phyloP scores from a whole-genome alignment of 768 basidiomycete species.

The Kockovaella imperatae region DNA sequence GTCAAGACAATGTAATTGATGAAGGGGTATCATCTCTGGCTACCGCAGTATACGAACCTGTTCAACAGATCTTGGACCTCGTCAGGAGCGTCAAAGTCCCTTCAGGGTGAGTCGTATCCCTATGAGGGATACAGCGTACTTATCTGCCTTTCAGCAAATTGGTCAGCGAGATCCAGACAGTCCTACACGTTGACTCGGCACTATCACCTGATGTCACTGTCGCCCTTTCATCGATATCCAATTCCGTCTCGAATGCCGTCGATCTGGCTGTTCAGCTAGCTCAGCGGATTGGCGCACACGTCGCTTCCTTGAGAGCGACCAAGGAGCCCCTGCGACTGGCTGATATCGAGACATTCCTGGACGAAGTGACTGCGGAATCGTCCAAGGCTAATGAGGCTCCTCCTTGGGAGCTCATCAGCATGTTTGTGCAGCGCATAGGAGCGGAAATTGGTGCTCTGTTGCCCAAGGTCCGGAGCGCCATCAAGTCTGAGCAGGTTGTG shows the following conservation, averaged over 20 bases:
- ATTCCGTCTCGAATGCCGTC: conserved; percentile 63
- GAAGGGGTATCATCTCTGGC: conserved; percentile 68
- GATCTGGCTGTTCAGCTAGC: conserved; percentile 93
- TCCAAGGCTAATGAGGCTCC: conserved; percentile 56
- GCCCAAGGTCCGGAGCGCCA: conserved; percentile 51
- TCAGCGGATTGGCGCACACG: conserved; percentile 76
- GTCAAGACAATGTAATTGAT: conserved; percentile 70
- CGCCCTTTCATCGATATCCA: conserved; percentile 12
- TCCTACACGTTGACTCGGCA: conserved; percentile 62
- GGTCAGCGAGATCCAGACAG: conserved; percentile 72
- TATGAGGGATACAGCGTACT: neutral
- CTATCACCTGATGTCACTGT: conserved; percentile 49
- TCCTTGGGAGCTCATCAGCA: conserved; percentile 70
- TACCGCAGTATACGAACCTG: conserved; percentile 66
- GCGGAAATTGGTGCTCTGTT: conserved; percentile 64
- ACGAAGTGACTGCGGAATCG: conserved; percentile 63
- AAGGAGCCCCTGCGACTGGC: conserved; percentile 72
- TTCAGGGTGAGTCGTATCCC: conserved; percentile 57
- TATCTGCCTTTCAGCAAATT: conserved; percentile 59
- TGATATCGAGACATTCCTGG: conserved; percentile 62
- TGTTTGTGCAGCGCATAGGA: conserved; percentile 61
- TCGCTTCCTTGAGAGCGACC: conserved; percentile 67
- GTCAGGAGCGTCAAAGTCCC: conserved; percentile 70
- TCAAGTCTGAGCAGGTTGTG: conserved; percentile 68
- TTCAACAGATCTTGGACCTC: conserved; percentile 73